Base-by-base conservation (phyloP, 495 filamentous ascomycete species). In the Chaetomidium leptoderma region DNA sequence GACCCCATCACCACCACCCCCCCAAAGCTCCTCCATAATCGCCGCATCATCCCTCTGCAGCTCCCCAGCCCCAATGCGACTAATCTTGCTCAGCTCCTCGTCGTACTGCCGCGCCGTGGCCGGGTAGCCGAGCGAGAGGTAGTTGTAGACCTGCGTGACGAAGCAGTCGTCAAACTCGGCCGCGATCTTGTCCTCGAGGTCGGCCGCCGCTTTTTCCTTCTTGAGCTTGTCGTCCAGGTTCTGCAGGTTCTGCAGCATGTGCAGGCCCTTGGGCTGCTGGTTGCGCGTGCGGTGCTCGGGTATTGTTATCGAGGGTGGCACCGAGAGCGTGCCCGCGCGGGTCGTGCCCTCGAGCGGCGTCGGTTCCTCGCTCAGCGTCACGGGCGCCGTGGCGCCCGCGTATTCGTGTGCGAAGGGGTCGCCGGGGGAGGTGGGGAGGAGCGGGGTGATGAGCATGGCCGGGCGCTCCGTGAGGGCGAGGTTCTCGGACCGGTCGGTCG, bases 131-230 rank as follows among this genome's bases (percentile, higher is more conserved):
- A 97, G 80, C 1, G 90, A 95, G 14, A 97, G 78, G 72, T 97
- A 97, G 67, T 97, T 96, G 76, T 92, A 97, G 17, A 97, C 90
- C 70, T 97, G 91, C 3, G 90, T 95, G 39, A 96, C 83, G 72
- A 96, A 92, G n/a, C 72, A 77, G 69, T 95, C 89, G 56, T 85
- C 70, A 63, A 91, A 91, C 66, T 93, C 89, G 46, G 76, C 71
- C 13, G 82, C 75, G 37, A 87, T 78, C 32, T 76, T 65, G 39
- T 83, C 78, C 58, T 79, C 77, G 16, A 72, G 65, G 53, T 75
- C 74, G n/a, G 72, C 68, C 9, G 74, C 72, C 44, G 74, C 78
- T 59, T 77, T 76, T 46, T 81, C 76, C 33, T 74, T 72, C 58
- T 68, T 71, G 4, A 80, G 63, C 48, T 72, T 67, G 35, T 82